phyloP scores from a whole-genome alignment of 805 yeast genomes.

The Candida tallmaniae region DNA sequence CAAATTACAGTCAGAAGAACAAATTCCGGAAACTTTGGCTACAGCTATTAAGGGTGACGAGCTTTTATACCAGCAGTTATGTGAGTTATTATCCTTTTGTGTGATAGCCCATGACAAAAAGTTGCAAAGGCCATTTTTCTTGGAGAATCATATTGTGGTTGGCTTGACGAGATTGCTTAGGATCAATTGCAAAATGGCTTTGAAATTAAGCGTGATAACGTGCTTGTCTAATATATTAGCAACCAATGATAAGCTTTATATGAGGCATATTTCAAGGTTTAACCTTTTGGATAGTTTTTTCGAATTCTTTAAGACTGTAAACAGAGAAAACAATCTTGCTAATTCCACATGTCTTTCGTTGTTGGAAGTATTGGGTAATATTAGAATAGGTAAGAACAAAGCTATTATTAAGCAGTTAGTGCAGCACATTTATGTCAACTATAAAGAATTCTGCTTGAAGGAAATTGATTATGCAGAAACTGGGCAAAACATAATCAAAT shows the following conservation, averaged over 20 bases:
- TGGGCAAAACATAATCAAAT: constrained; percentile 19
- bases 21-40: constrained; percentile 2
- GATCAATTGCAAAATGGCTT: constrained; percentile 40
- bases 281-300: constrained; percentile 50
- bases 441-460: constrained; percentile 18
- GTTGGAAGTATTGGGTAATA: constrained; percentile 38
- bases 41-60: constrained; percentile 27
- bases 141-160: constrained; percentile 52
- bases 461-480: constrained; percentile 27
- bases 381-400: constrained; percentile 19
- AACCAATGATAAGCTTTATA: constrained; percentile 59
- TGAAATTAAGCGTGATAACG: constrained; percentile 64
- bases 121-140: constrained; percentile 57
- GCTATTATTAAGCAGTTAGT: constrained; percentile 4
- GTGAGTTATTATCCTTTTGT: constrained; percentile 70
- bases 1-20: constrained; percentile 5
- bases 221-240: constrained; percentile 60
- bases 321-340: constrained; percentile 54
- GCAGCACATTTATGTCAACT: constrained; percentile 26
- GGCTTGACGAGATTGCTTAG: constrained; percentile 51
- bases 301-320: constrained; percentile 43
- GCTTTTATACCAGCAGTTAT: constrained; percentile 49
- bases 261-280: constrained; percentile 51
- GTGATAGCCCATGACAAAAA: constrained; percentile 56
- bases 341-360: constrained; percentile 76